These are phyloP conservation scores for Aurinia saxatilis DNA, from an alignment of 345 rosid species.

Conservation along the genomic window DNA sequence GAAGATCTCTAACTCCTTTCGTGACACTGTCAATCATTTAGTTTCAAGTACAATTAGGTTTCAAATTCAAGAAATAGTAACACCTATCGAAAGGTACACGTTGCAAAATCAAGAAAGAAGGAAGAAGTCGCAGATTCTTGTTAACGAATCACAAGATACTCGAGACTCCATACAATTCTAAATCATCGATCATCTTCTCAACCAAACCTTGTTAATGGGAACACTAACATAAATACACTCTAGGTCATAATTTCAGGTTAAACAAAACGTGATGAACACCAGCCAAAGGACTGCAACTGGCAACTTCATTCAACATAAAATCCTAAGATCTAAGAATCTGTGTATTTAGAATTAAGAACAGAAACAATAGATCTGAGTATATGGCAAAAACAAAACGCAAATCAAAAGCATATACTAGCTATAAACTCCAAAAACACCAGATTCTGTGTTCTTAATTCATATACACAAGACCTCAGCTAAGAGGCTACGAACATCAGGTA, in stretches of 20 bases:
- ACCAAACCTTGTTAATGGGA: background rate
- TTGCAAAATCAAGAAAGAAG: background rate
- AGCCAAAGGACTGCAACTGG: background rate
- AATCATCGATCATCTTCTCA: background rate
- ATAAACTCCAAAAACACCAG: too few relatives aligned
- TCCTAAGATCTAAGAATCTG: too few relatives aligned
- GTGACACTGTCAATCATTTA: constrained; percentile 36
- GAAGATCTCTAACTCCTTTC: constrained; percentile 75
- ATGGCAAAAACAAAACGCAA: too few relatives aligned
- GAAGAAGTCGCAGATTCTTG: background rate
- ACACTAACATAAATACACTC: background rate
- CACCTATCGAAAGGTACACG: background rate
- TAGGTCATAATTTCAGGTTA: background rate
- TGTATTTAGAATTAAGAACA: too few relatives aligned
- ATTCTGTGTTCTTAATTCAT: too few relatives aligned
- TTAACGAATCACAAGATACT: background rate
- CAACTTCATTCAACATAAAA: background rate
- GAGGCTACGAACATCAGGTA: too few relatives aligned
- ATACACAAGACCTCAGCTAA: too few relatives aligned
- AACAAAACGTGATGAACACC: background rate
- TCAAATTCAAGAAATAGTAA: background rate
- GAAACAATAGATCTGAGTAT: too few relatives aligned
- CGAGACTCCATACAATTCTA: background rate
- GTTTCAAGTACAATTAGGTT: background rate
- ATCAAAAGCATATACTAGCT: too few relatives aligned